Evolutionary conservation across 306 rosid genomes (phyloP).

Genomic region (Quercus aquifolioides): DNA sequence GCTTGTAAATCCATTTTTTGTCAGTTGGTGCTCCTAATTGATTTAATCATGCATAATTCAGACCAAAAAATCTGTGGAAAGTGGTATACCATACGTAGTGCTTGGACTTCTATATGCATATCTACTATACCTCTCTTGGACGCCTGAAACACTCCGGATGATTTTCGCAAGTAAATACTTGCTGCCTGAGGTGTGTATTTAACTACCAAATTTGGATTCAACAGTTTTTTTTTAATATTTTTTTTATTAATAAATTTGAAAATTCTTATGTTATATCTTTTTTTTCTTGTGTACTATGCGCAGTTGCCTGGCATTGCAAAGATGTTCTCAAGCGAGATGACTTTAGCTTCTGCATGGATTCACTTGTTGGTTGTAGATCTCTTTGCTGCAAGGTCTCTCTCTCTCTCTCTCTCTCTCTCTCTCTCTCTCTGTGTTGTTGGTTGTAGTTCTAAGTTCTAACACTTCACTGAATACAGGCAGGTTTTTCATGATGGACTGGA

Average conservation of each 20-base stretch:
- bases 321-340: conserved; percentile 89
- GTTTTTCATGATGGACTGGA: conserved; percentile 68
- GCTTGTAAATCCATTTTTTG: not conserved
- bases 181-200: conserved; percentile 80
- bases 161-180: conserved; percentile 82
- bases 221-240: too few species aligned
- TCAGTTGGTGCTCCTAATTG: conserved; percentile 12
- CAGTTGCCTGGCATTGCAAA: conserved; percentile 78
- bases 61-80: conserved; percentile 74
- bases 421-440: not conserved
- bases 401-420: conserved; percentile 6
- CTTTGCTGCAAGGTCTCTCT: conserved; percentile 83
- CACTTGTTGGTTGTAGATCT: conserved; percentile 88
- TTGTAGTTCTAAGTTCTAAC: conserved; percentile 18
- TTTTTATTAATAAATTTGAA: too few species aligned
- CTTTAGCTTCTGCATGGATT: conserved; percentile 97
- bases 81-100: conserved; percentile 59
- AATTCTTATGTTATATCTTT: not conserved
- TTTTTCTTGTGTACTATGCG: conserved; percentile 18
- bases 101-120: conserved; percentile 88
- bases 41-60: conserved; percentile 38
- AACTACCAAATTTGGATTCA: conserved; percentile 8
- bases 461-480: conserved; percentile 51
- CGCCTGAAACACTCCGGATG: conserved; percentile 64
- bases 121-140: conserved; percentile 88